A percentile compares a stretch with the other conserved stretches of the same genome.
Conservation (phyloP, 208 protist genomes). For the Crithidia bombi region DNA sequence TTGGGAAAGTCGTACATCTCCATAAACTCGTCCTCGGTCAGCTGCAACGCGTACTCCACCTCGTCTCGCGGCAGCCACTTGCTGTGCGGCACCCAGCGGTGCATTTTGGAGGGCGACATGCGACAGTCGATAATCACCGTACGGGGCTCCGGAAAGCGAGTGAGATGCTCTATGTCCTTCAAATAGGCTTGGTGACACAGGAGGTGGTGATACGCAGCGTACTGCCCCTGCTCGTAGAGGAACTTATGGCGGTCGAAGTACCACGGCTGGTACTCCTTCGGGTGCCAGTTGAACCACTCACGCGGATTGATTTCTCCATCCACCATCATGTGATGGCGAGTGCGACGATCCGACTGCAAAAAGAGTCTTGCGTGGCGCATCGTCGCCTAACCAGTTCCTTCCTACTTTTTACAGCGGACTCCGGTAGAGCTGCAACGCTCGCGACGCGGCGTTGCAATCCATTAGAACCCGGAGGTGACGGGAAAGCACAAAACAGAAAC, state of each 20-base stretch:
- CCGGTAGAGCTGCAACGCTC: not conserved
- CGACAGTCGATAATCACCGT: slow-evolving; percentile 85
- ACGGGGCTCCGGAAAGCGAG: slow-evolving; percentile 73
- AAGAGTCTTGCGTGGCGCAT: slow-evolving; percentile 40
- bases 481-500: too few species aligned
- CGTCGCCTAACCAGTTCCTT: not conserved
- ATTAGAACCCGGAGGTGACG: too few species aligned
- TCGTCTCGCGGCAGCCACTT: slow-evolving; percentile 90
- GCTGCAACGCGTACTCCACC: slow-evolving; percentile 90
- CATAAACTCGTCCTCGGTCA: slow-evolving; percentile 80
- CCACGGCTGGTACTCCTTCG: slow-evolving; percentile 93
- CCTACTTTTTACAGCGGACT: not conserved
- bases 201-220: slow-evolving; percentile 77
- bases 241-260: slow-evolving; percentile 93
- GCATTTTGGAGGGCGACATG: slow-evolving; percentile 74
- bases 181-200: slow-evolving; percentile 88
- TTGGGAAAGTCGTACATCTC: slow-evolving; percentile 92
- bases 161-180: slow-evolving; percentile 81
- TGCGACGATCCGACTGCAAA: slow-evolving; percentile 82
- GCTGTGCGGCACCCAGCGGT: slow-evolving; percentile 88
- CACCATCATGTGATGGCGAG: slow-evolving; percentile 91
- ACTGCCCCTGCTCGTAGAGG: slow-evolving; percentile 90
- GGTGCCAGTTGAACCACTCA: slow-evolving; percentile 93
- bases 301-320: slow-evolving; percentile 89
- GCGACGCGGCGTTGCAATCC: too few species aligned